phyloP scores from a whole-genome alignment of 2,329 filamentous ascomycete genomes.

The Fusarium robinianum region DNA sequence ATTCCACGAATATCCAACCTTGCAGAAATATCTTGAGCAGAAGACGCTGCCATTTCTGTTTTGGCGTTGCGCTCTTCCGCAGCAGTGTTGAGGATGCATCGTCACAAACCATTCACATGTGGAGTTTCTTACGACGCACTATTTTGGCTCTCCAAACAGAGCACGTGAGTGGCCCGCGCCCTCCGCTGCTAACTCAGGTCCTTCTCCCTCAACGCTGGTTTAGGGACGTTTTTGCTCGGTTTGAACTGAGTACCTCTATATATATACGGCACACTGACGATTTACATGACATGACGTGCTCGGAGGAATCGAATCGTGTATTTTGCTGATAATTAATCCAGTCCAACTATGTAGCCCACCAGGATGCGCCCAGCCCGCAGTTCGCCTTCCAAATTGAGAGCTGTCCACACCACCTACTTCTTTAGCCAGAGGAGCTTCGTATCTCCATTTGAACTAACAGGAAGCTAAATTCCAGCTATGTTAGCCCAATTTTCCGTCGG shows the following conservation, averaged over 20 bases:
- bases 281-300: no score
- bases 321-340: slow-evolving; percentile 20
- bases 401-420: slow-evolving; percentile 6
- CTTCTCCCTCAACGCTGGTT: no score
- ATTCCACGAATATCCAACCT: slow-evolving; percentile 4
- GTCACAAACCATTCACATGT: no score
- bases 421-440: slow-evolving; percentile 15
- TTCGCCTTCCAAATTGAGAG: slow-evolving; percentile 12
- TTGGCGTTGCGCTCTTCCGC: neutral
- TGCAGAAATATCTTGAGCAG: slow-evolving; percentile 2
- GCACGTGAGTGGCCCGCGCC: no score
- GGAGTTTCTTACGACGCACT: no score
- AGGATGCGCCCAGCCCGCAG: slow-evolving; percentile 2
- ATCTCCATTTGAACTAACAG: slow-evolving; percentile 9
- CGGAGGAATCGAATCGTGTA: no score
- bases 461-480: slow-evolving; percentile 14
- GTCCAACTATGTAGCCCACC: slow-evolving; percentile 9
- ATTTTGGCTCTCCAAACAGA: no score
- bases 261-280: no score
- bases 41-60: slow-evolving; percentile 6
- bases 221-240: no score
- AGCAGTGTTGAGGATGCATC: no score
- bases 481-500: slow-evolving; percentile 69
- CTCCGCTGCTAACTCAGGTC: no score
- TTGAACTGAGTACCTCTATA: no score